Conservation (phyloP, 768 basidiomycete genomes). For the Mycena vitilis region DNA sequence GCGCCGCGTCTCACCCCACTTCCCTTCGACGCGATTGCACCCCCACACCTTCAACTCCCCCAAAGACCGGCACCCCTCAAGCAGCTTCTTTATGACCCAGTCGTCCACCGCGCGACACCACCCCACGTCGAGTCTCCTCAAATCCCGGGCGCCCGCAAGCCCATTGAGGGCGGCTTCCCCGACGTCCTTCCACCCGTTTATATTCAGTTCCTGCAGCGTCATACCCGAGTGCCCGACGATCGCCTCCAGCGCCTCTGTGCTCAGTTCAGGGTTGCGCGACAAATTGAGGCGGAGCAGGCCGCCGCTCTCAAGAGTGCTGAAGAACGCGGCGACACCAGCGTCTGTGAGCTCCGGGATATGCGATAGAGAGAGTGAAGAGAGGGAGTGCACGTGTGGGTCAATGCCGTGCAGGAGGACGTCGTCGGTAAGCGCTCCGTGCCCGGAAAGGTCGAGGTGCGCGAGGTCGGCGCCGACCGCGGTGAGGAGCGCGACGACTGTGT, state of each 20-base stretch:
- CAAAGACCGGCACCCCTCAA: constrained; percentile 59
- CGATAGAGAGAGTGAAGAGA: constrained; percentile 67
- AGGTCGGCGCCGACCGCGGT: constrained; percentile 64
- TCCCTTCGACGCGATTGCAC: constrained; percentile 52
- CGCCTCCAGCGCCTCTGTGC: constrained; percentile 64
- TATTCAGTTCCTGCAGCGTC: constrained; percentile 67
- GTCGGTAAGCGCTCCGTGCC: constrained; percentile 73
- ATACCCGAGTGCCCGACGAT: constrained; percentile 76
- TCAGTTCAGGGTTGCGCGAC: constrained; percentile 69
- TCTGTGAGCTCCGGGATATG: constrained; percentile 75
- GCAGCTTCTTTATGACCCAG: constrained; percentile 78
- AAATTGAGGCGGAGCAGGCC: constrained; percentile 68
- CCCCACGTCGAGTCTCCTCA: constrained; percentile 80
- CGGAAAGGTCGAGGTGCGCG: constrained; percentile 75
- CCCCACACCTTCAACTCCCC: constrained; percentile 66
- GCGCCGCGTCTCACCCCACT: constrained; percentile 29
- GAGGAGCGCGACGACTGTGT: constrained; percentile 68
- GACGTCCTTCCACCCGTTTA: constrained; percentile 83
- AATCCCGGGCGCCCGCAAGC: constrained; percentile 49
- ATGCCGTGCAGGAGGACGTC: constrained; percentile 71
- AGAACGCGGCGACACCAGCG: constrained; percentile 75
- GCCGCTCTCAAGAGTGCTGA: constrained; percentile 64
- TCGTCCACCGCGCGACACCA: constrained; percentile 90
- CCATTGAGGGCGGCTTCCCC: constrained; percentile 55
- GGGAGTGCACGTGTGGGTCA: constrained; percentile 53